Evolutionary conservation across 371 early-diverging fungal species (phyloP), one percentile per base, ranked within the genome.

Genomic region (Globomyces sp.): DNA sequence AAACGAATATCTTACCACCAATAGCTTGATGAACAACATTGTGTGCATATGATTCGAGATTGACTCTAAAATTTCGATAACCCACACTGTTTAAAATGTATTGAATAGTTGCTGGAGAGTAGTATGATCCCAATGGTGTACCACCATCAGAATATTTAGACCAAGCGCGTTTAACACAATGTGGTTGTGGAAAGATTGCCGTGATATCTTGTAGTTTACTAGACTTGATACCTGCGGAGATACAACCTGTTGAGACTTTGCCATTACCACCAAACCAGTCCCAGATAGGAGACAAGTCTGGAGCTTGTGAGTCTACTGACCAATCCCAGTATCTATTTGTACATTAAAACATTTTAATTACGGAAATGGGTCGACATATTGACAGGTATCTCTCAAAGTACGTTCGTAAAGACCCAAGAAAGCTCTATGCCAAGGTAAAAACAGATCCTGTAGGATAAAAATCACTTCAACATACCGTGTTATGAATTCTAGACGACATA

Each of bases 371-470:
- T 58, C 58, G 36, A 58, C 44, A 5, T 41, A 58, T 44, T 58
- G 58, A 44, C 58, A 58, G 10, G 24, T 11, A 44, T 44, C 8
- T 8, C 13, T 41, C 24, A 58, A 41, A 3, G 58, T 45, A 9
- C 44, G 9, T 61, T 83, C 82, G 51, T 70, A 75, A 1, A 66
- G 36, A 2, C 39, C 59, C n/a, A 80, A 13, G 60, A 70, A 77
- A 47, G 13, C 8, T 13, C 84, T 69, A 57, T 83, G 84, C 77
- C 76, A 79, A 1, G 84, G 84, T 41, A 79, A 72, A 63, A 83
- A 74, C 8, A 44, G 55, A 11, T 73, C 66, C 4, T 57, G 43
- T 24, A 24, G 24, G 24, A 24, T 24, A 24, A 24, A 24, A 24
- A 24, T 24, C 24, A 24, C 24, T 24, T 24, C 24, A 24, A 24